A percentile compares a stretch with the other conserved stretches of the same genome.
Evolutionary conservation across 257 asterid species (phyloP).

Genomic region (Lantana camara): DNA sequence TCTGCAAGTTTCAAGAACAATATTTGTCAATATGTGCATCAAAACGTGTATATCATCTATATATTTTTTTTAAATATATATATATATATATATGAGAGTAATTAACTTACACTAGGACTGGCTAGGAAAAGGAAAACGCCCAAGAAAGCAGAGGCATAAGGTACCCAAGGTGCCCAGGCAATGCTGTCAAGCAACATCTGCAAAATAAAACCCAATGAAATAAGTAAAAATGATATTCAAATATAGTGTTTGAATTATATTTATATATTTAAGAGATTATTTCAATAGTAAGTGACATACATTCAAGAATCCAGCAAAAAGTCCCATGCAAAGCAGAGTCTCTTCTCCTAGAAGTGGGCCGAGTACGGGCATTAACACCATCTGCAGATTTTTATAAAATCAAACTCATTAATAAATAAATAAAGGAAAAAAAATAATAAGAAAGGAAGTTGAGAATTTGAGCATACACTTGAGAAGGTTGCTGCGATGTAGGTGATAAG

Average conservation of each 20-base stretch:
- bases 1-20: slow-evolving; percentile 40
- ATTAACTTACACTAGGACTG: slow-evolving; percentile 73
- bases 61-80: no score
- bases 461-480: slow-evolving; percentile 53
- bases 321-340: slow-evolving; percentile 72
- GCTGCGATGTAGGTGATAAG: slow-evolving; percentile 54
- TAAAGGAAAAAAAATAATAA: no score
- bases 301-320: slow-evolving; percentile 64
- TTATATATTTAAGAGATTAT: no score
- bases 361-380: slow-evolving; percentile 69
- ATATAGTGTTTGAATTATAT: no score
- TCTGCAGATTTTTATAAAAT: slow-evolving; percentile 47
- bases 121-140: slow-evolving; percentile 59
- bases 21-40: background rate
- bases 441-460: background rate
- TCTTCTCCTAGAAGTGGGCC: slow-evolving; percentile 81
- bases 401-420: background rate
- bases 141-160: slow-evolving; percentile 66
- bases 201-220: slow-evolving; percentile 30
- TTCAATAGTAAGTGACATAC: no score
- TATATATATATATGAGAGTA: background rate
- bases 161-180: slow-evolving; percentile 89
- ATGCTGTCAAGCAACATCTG: slow-evolving; percentile 84
- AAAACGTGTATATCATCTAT: no score
- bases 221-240: background rate